Conservation (phyloP, 1,139 yeast species). For the Debaryomyces robertsiae region DNA sequence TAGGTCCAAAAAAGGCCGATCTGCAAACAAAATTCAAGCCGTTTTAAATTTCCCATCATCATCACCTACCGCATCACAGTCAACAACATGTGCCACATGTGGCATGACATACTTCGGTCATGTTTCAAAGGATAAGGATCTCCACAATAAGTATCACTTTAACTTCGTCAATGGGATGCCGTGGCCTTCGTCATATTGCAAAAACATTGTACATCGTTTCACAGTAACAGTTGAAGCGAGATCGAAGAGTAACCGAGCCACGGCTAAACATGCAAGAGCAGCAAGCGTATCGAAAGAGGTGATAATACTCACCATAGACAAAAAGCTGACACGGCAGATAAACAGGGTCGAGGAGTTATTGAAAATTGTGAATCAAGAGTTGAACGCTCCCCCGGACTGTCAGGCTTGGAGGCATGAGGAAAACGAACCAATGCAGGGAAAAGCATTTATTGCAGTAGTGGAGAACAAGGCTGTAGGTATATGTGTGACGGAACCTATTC, state of each 20-base stretch:
- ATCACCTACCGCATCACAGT: slow-evolving; percentile 11
- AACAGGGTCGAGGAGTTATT: slow-evolving; percentile 33
- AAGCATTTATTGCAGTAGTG: slow-evolving; percentile 49
- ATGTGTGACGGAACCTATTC: slow-evolving; percentile 46
- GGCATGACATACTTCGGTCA: slow-evolving; percentile 59
- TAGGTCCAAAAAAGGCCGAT: background rate
- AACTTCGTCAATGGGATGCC: slow-evolving; percentile 49
- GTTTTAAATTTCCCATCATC: slow-evolving; percentile 16
- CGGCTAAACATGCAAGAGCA: slow-evolving; percentile 9
- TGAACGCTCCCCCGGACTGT: slow-evolving; percentile 59
- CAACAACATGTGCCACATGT: slow-evolving; percentile 53
- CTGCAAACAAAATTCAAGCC: slow-evolving; percentile 19
- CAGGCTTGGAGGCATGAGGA: slow-evolving; percentile 43
- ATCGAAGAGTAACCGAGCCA: slow-evolving; percentile 2
- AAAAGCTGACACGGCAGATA: slow-evolving; percentile 22
- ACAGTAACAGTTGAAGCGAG: slow-evolving; percentile 11
- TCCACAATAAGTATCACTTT: slow-evolving; percentile 53
- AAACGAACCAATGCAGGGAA: slow-evolving; percentile 30
- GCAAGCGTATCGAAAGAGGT: slow-evolving; percentile 9
- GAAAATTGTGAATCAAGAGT: slow-evolving; percentile 56
- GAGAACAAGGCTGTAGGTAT: slow-evolving; percentile 53
- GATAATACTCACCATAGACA: slow-evolving; percentile 21
- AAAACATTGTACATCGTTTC: slow-evolving; percentile 34
- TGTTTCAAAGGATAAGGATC: slow-evolving; percentile 43
- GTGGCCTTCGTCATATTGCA: slow-evolving; percentile 37